These are phyloP conservation scores for Chlamydomonas eustigma DNA, from an alignment of 139 green algal species.

Conservation along the genomic window DNA sequence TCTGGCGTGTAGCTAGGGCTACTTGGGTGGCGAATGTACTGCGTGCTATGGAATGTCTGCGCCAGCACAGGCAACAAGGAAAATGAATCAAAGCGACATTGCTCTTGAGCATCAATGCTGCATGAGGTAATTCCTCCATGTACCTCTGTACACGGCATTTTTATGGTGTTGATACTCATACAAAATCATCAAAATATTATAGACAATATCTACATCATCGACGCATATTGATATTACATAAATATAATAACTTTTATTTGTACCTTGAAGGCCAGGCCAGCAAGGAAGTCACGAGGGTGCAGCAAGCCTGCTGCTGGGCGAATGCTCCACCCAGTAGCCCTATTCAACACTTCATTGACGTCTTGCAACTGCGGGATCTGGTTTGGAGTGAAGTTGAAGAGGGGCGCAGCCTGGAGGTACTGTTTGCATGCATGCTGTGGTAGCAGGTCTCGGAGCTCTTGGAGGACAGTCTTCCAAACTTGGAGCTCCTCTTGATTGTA, in stretches of 20 bases:
- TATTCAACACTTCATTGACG: slow-evolving; percentile 50
- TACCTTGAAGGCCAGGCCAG: slow-evolving; percentile 84
- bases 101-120: too few relatives aligned
- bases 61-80: too few relatives aligned
- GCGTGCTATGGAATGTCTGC: slow-evolving; percentile 69
- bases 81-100: too few relatives aligned
- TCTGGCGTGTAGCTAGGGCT: slow-evolving; percentile 88
- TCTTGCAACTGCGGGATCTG: slow-evolving; percentile 81
- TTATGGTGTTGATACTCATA: too few relatives aligned
- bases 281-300: slow-evolving; percentile 90
- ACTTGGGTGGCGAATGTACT: slow-evolving; percentile 79
- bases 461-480: slow-evolving; percentile 66
- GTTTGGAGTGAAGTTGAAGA: slow-evolving; percentile 66
- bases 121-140: too few relatives aligned
- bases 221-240: too few relatives aligned
- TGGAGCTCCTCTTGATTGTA: slow-evolving; percentile 70
- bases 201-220: too few relatives aligned
- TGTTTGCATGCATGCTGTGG: slow-evolving; percentile 70
- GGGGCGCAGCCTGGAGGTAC: slow-evolving; percentile 39
- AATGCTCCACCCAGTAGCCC: slow-evolving; percentile 62
- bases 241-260: neutral
- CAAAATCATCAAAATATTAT: too few relatives aligned
- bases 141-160: too few relatives aligned
- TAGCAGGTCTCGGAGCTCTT: slow-evolving; percentile 64
- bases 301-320: slow-evolving; percentile 85